phyloP scores from a whole-genome alignment of 202 grass and related monocot species.

The Elaeis oleifera region DNA sequence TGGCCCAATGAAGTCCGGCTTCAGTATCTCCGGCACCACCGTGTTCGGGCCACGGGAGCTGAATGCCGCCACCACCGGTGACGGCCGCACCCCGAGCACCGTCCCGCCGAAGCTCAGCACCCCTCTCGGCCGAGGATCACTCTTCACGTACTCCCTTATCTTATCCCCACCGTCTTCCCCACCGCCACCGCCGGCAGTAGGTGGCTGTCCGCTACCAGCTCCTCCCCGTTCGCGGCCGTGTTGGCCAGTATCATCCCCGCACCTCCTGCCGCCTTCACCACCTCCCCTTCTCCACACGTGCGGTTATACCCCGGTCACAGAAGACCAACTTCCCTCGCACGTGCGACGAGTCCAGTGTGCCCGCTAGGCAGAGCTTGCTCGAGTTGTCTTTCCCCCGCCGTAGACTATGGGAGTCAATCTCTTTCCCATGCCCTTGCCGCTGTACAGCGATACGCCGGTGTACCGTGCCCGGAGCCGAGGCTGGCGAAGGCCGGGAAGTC shows the following conservation, averaged over 20 bases:
- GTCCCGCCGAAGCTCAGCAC: conserved; percentile 79
- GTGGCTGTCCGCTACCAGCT: conserved; percentile 91
- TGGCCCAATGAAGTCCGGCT: conserved; percentile 90
- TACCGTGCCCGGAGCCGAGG: conserved; percentile 39
- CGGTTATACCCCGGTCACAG: conserved; percentile 88
- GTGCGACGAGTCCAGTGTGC: conserved; percentile 51
- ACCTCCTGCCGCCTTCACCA: conserved; percentile 70
- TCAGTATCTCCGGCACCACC: conserved; percentile 68
- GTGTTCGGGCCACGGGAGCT: conserved; percentile 90
- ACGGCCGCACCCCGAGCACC: conserved; percentile 66
- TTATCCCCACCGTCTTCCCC: conserved; percentile 51
- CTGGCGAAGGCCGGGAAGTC: conserved; percentile 58
- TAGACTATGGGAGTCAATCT: conserved; percentile 62
- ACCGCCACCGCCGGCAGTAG: conserved; percentile 74
- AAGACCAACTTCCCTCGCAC: conserved; percentile 77
- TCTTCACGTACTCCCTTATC: conserved; percentile 53
- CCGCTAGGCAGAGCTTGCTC: conserved; percentile 74
- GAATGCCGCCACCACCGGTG: conserved; percentile 85
- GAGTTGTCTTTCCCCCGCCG: conserved; percentile 49
- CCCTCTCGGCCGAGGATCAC: conserved; percentile 39
- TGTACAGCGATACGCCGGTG: conserved; percentile 71
- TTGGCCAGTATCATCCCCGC: conserved; percentile 89
- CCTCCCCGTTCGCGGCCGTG: conserved; percentile 75
- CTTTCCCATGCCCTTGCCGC: conserved; percentile 30
- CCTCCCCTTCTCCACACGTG: conserved; percentile 82